phyloP scores from a whole-genome alignment of 1,284 basidiomycete species.

The Phaffia rhodozyma region DNA sequence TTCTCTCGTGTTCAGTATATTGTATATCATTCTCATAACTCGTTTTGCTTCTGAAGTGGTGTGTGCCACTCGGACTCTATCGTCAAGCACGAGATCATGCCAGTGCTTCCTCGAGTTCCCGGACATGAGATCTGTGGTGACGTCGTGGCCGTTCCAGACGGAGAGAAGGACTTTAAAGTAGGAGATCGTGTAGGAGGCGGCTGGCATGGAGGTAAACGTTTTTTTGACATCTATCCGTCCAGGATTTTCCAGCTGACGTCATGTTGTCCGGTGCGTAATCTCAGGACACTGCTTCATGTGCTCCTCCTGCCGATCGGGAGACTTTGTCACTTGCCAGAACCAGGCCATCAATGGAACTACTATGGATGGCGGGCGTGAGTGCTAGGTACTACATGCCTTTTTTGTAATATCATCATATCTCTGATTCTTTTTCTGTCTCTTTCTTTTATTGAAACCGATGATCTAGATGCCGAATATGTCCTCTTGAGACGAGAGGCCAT shows the following conservation, averaged over 20 bases:
- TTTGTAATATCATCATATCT: too few species aligned
- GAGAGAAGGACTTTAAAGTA: slow-evolving; percentile 27
- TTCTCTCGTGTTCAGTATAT: neutral
- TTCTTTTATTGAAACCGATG: too few species aligned
- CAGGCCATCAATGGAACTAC: slow-evolving; percentile 28
- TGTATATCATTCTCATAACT: neutral
- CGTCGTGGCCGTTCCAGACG: slow-evolving; percentile 20
- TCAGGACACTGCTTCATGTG: slow-evolving; percentile 26
- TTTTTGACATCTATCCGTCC: neutral
- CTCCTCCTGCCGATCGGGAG: slow-evolving; percentile 24
- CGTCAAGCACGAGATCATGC: slow-evolving; percentile 17
- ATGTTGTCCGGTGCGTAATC: slow-evolving; percentile 6
- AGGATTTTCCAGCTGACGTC: neutral
- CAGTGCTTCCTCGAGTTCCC: slow-evolving; percentile 22
- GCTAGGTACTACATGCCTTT: too few species aligned
- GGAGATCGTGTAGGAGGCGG: slow-evolving; percentile 18
- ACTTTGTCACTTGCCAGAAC: slow-evolving; percentile 27
- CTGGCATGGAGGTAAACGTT: neutral
- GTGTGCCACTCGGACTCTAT: slow-evolving; percentile 20
- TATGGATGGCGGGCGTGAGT: slow-evolving; percentile 30
- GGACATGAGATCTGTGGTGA: slow-evolving; percentile 26
- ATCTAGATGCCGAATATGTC: slow-evolving; percentile 29
- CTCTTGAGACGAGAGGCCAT: slow-evolving; percentile 33
- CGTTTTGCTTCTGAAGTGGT: slow-evolving; percentile 17
- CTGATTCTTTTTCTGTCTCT: neutral